phyloP scores from a whole-genome alignment of 345 rosid species.

The Brassica juncea region DNA sequence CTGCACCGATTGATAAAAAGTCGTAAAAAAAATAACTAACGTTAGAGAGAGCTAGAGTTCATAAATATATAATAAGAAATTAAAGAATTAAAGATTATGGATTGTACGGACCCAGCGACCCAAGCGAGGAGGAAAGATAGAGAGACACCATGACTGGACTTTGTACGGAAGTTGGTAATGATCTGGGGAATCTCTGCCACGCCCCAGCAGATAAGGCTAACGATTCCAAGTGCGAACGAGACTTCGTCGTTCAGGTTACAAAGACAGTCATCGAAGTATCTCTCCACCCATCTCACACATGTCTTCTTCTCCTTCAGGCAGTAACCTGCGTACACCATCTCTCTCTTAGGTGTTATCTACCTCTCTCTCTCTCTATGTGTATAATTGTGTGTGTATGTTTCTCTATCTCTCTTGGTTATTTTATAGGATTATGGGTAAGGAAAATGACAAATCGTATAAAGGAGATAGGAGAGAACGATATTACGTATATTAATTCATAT shows the following conservation, averaged over 20 bases:
- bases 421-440: conserved; percentile 25
- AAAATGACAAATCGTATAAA: conserved; percentile 33
- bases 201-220: conserved; percentile 77
- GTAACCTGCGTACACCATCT: conserved; percentile 51
- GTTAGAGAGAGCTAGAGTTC: not conserved
- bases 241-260: conserved; percentile 72
- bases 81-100: not conserved
- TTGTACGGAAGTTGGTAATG: conserved; percentile 83
- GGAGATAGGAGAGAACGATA: conserved; percentile 28
- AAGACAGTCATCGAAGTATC: conserved; percentile 80
- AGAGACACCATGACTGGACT: conserved; percentile 95
- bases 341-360: not conserved
- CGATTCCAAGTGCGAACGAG: conserved; percentile 69
- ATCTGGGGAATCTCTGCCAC: conserved; percentile 95
- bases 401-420: conserved; percentile 18
- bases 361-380: conserved; percentile 23
- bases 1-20: conserved; percentile 51
- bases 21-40: not conserved
- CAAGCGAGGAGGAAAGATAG: conserved; percentile 90
- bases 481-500: not conserved
- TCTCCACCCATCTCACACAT: conserved; percentile 75
- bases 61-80: not conserved
- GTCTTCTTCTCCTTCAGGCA: conserved; percentile 62
- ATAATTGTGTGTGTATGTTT: not conserved
- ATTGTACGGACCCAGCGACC: conserved; percentile 76